Base-by-base conservation (phyloP, 495 filamentous ascomycete species). In the Hypoxylon intermedium region DNA sequence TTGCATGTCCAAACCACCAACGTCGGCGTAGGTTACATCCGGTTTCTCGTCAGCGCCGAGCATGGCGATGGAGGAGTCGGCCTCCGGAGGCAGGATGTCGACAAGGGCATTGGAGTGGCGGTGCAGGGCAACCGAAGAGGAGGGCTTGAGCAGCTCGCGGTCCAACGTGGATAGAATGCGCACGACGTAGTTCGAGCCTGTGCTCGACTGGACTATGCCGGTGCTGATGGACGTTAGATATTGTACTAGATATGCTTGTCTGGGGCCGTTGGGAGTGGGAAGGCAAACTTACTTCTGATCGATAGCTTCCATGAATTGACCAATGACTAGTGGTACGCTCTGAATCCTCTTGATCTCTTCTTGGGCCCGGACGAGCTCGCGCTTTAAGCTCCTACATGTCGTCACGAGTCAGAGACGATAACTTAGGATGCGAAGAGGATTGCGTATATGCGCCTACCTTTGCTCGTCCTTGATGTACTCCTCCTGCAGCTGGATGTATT, bases 401-500 rank as follows among this genome's bases (percentile, higher is more conserved):
- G n/a, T 34, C n/a, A n/a, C n/a, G n/a, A n/a, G 48, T 67, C 58
- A 72, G 55, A 7, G 9, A 0, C 9, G 31, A 18, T 13, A n/a
- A 13, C 7, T 9, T n/a, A 16, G 15, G 13, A 23, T 19, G 34
- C 34, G n/a, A 37, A 6, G 2, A 15, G 11, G 2, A 15, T 15
- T 9, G n/a, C 13, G 15, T 37, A 15, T 15, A 6, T 16, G 40
- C 21, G 18, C 74, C 37, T 83, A 90, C 91, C 92, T 87, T 76
- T 98, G 94, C 82, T 98, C 94, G 83, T 98, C 95, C 80, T 98
- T 98, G 84, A 98, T 98, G 79, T 98, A 98, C 74, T 98, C 95
- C 78, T 98, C 94, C 77, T 98, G 94, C 62, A 98, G 83, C 73
- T 96, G 89, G 72, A 98, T 97, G 76, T 96, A 97, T 89, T 98